Evolutionary conservation across 176 grass and related monocot species (phyloP).

Genomic region (Cocos nucifera): DNA sequence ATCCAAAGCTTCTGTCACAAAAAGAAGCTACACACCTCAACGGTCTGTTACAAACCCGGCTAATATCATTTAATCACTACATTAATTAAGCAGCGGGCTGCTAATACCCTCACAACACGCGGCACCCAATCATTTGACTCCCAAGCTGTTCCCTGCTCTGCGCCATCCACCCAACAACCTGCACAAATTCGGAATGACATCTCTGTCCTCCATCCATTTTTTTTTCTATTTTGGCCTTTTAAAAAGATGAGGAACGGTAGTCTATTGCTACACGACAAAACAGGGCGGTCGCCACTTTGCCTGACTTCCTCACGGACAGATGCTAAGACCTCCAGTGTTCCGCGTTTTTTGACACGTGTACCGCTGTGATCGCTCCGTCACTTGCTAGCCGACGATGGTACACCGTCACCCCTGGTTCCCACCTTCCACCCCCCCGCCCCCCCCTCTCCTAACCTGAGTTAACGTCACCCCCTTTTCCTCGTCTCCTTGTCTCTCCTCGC

Average conservation of each 20-base stretch:
- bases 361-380: background rate
- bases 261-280: background rate
- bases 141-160: background rate
- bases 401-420: background rate
- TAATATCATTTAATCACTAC: background rate
- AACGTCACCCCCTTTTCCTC: background rate
- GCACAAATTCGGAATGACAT: background rate
- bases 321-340: background rate
- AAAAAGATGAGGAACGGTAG: too few relatives aligned
- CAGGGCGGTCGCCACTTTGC: background rate
- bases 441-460: background rate
- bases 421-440: too few relatives aligned
- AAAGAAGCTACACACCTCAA: too few relatives aligned
- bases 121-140: background rate
- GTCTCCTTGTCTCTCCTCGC: background rate
- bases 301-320: constrained; percentile 1
- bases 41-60: too few relatives aligned
- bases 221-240: too few relatives aligned
- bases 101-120: background rate
- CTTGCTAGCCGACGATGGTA: background rate
- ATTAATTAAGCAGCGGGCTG: background rate
- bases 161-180: too few relatives aligned
- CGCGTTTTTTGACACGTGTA: background rate
- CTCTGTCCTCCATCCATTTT: background rate
- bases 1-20: too few relatives aligned